phyloP scores from a whole-genome alignment of 768 basidiomycete species.

The Rhodotorula graminis region DNA sequence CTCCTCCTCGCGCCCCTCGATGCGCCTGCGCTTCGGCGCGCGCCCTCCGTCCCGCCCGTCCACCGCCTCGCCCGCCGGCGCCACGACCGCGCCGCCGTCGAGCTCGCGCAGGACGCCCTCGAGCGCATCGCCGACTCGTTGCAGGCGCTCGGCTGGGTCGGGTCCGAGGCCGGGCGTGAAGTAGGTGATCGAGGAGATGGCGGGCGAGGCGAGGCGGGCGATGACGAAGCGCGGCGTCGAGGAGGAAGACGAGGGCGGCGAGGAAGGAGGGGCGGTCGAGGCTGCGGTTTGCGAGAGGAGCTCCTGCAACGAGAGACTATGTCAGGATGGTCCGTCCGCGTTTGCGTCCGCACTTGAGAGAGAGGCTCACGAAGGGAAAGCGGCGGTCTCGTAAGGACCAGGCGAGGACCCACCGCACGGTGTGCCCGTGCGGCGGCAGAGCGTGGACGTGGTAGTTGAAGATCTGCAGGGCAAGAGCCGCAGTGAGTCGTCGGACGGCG shows the following conservation, averaged over 20 bases:
- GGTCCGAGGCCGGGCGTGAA: not conserved
- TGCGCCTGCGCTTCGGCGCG: not conserved
- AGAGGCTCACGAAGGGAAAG: constrained; percentile 47
- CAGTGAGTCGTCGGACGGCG: too few relatives aligned
- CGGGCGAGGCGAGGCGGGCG: constrained; percentile 7
- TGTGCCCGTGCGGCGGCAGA: constrained; percentile 71
- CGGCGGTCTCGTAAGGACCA: constrained; percentile 70
- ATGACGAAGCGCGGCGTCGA: not conserved
- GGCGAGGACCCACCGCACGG: constrained; percentile 83
- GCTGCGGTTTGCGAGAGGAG: not conserved
- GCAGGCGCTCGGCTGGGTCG: not conserved
- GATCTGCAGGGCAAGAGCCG: too few relatives aligned
- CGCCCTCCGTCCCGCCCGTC: not conserved
- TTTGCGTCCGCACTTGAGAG: too few relatives aligned
- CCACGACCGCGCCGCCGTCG: not conserved
- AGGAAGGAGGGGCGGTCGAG: constrained; percentile 9
- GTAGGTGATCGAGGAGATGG: not conserved
- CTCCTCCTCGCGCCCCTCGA: too few relatives aligned
- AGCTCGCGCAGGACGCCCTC: not conserved
- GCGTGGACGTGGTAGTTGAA: constrained; percentile 80
- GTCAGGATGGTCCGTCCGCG: too few relatives aligned
- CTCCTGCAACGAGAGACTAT: not conserved
- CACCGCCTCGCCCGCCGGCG: not conserved
- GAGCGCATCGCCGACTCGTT: not conserved
- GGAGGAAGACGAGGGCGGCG: constrained; percentile 45